Evolutionary conservation across 805 yeast genomes (phyloP), one percentile per base, ranked within the genome.

Genomic region (Sugiyamaella mastotermitis): DNA sequence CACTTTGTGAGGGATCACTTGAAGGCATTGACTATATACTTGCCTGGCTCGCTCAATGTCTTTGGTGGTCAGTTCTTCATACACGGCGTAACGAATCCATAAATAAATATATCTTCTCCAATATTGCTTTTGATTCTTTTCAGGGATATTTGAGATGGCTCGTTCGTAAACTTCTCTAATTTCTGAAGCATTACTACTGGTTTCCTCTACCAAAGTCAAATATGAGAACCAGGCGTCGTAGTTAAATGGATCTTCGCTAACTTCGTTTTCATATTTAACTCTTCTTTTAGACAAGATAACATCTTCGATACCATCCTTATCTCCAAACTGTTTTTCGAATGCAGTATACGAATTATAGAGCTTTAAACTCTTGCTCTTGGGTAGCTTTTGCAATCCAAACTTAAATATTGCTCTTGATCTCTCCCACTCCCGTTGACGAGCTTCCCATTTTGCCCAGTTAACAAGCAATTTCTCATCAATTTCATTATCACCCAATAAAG

Each of bases 211-310:
- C 17, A 84, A 53, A 9, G 71, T 65, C 1, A 85, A 42, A 50
- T 78, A 79, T 0, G 73, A 55, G 90, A 95, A 87, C 97, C 97
- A 88, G 0, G 77, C 62, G 50, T 83, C 92, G 56, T 76, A 78
- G 59, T 84, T 83, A 0, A 40, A 28, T 1, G 85, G 78, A 37
- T 72, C 64, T 5, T 52, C 42, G 3, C 38, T 33, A 10, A 83
- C 48, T 15, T 60, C 64, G 2, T 61, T 55, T 49, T 79, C 78
- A 53, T 82, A 84, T 37, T 64, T 64, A 5, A 65, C 56, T 43
- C 68, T 71, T 41, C 94, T 62, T 49, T 80, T 81, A 2, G 60
- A 45, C 13, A 74, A 43, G 0, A 81, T 64, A 2, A 76, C 72
- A 3, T 56, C 49, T 44, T 77, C 79, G n/a, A 79, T 68, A 0